Base-by-base conservation (phyloP, 805 yeast species). In the Candida namnaoensis region DNA sequence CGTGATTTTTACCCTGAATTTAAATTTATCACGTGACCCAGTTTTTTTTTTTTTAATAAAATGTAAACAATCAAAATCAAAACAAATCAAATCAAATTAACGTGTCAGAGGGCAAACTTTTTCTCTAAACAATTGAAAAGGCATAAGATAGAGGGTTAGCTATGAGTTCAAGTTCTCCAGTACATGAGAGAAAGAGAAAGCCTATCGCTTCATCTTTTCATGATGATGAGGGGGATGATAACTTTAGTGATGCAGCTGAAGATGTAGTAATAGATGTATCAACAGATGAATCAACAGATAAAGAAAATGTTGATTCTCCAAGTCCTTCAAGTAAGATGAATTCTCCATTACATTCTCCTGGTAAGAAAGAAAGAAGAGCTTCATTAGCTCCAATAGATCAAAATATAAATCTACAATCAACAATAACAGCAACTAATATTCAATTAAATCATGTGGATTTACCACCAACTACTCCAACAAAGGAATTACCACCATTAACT, bases 241-340 rank as follows among this genome's bases (percentile, higher is more conserved):
- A n/a, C 4, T 32, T n/a, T 10, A 7, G 13, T 32, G 34, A 32
- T 5, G 30, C 19, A 19, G 19, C 19, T 26, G 28, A 26, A 26
- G 28, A 26, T 8, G 2, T 8, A 26, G 10, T 8, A 5, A 35
- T n/a, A 7, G 43, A 42, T 9, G 41, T 41, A 5, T 42, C 52
- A 3, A 49, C 47, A 3, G 52, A 47, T 15, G 52, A 47, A 26
- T 36, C 34, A 6, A 44, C 24, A 13, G 49, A 47, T 38, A 50
- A 53, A 34, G 55, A 53, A 36, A 54, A 51, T 51, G 47, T 43
- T 52, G 54, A 35, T 37, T 44, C 15, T 50, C 51, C 11, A 30
- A 34, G 41, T 13, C 49, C 58, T 12, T 65, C 60, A 32, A 48
- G 61, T 1, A 46, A 47, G 33, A 44, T 52, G 11, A 19, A 19